Conservation (phyloP, 75 land plant species). For the Pseudotsuga menziesii region DNA sequence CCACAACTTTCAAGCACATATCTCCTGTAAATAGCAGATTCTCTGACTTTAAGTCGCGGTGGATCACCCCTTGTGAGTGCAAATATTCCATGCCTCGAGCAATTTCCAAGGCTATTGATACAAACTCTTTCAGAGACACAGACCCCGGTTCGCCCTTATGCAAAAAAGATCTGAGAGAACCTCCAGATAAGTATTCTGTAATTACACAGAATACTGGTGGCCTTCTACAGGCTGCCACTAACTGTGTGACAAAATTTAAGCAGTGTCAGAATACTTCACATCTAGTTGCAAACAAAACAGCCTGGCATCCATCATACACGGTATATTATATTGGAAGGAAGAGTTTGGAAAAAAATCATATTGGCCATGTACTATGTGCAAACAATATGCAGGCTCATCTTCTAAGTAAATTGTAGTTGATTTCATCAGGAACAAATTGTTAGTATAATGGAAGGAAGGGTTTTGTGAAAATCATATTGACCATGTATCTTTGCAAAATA, state of each 20-base stretch:
- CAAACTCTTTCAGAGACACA: constrained; percentile 22
- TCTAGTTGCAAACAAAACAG: neutral
- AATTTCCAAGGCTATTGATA: constrained; percentile 46
- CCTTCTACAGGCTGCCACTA: constrained; percentile 63
- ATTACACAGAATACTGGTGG: constrained; percentile 68
- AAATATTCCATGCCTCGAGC: constrained; percentile 74
- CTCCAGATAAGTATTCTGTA: constrained; percentile 76
- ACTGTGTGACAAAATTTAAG: constrained; percentile 32
- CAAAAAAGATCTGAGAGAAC: constrained; percentile 68
- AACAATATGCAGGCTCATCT: neutral
- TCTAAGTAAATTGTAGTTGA: neutral
- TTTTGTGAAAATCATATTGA: too few species aligned
- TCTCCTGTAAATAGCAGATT: constrained; percentile 45
- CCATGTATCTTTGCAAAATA: neutral
- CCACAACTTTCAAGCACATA: constrained; percentile 48
- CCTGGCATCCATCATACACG: neutral
- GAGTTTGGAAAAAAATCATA: too few species aligned
- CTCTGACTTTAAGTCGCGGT: constrained; percentile 67
- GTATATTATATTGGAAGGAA: neutral
- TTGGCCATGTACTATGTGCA: too few species aligned
- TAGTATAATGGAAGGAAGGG: too few species aligned
- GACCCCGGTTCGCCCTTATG: constrained; percentile 26
- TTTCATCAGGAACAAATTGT: too few species aligned
- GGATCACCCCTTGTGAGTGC: constrained; percentile 63
- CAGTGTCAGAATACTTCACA: neutral